Evolutionary conservation across 768 basidiomycete species (phyloP).

Genomic region (Asterophora lycoperdoides): DNA sequence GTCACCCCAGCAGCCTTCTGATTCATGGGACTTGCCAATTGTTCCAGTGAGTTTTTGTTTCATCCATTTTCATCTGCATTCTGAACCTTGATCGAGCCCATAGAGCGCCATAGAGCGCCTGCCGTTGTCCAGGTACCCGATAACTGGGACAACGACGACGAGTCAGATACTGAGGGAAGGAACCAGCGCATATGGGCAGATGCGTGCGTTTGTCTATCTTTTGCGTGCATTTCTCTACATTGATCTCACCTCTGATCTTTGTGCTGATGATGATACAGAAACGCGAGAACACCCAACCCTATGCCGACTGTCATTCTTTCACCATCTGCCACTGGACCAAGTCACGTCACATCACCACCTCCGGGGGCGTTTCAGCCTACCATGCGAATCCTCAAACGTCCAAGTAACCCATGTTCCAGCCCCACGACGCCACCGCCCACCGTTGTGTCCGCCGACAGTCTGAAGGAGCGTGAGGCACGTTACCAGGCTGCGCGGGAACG

Average conservation of each 20-base stretch:
- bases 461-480: slow-evolving; percentile 66
- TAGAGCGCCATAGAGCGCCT: slow-evolving; percentile 10
- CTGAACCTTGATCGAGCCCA: slow-evolving; percentile 9
- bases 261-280: slow-evolving; percentile 33
- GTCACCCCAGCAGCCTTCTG: slow-evolving; percentile 15
- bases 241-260: background rate
- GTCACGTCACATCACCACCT: slow-evolving; percentile 44
- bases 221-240: background rate
- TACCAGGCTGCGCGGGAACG: slow-evolving; percentile 72
- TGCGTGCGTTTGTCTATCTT: slow-evolving; percentile 54
- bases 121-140: slow-evolving; percentile 15
- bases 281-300: slow-evolving; percentile 51
- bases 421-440: slow-evolving; percentile 24
- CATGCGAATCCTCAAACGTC: slow-evolving; percentile 72
- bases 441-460: slow-evolving; percentile 28
- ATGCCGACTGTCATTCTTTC: slow-evolving; percentile 64
- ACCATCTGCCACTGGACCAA: slow-evolving; percentile 28
- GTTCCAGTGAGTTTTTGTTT: slow-evolving; percentile 12
- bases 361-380: slow-evolving; percentile 55
- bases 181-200: slow-evolving; percentile 62
- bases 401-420: slow-evolving; percentile 22
- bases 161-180: slow-evolving; percentile 29
- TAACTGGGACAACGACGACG: slow-evolving; percentile 29
- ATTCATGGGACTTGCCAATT: slow-evolving; percentile 19
- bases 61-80: background rate